A percentile compares a stretch with the other conserved stretches of the same genome.
phyloP scores from a whole-genome alignment of 2,329 filamentous ascomycete genomes.

The Xylaria polymorpha region DNA sequence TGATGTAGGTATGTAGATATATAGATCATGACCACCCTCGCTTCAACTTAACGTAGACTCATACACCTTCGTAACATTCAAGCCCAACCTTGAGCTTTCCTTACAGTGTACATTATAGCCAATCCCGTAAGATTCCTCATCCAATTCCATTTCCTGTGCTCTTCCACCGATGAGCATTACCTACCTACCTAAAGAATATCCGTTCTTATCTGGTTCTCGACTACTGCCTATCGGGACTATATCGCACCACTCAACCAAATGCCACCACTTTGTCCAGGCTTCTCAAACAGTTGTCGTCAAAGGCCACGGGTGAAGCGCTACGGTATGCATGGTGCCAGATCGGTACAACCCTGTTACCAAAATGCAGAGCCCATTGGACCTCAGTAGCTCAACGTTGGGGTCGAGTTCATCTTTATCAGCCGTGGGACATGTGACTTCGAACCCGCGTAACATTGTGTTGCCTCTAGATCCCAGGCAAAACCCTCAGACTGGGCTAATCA shows the following conservation, averaged over 20 bases:
- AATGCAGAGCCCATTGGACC: conserved; percentile 24
- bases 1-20: no score
- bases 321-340: neutral
- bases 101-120: neutral
- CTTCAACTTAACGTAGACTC: no score
- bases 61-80: no score
- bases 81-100: neutral
- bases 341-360: no score
- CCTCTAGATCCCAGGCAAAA: conserved; percentile 20
- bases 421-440: neutral
- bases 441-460: neutral
- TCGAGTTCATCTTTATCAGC: conserved; percentile 24
- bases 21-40: no score
- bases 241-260: neutral
- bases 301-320: neutral
- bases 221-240: neutral
- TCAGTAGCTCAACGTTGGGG: neutral
- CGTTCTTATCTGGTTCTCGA: no score
- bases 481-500: conserved; percentile 21
- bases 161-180: neutral
- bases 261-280: neutral
- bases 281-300: neutral
- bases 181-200: no score
- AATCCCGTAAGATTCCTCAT: neutral
- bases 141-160: no score